A percentile compares a stretch with the other conserved stretches of the same genome.
Evolutionary conservation across 345 rosid genomes (phyloP).

Genomic region (rapeseed (Brassica napus)): Da-Ae NC_063447.1:32798501-32799000

Average conservation of each 20-base stretch:
- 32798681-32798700: slow-evolving; percentile 62
- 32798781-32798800: slow-evolving; percentile 67
- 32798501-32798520: slow-evolving; percentile 10
- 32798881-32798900: background rate
- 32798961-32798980: slow-evolving; percentile 65
- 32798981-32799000: background rate
- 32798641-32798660: slow-evolving; percentile 57
- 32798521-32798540: slow-evolving; percentile 34
- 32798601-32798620: background rate
- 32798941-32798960: slow-evolving; percentile 74
- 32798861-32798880: slow-evolving; percentile 16
- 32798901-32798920: slow-evolving; percentile 25
- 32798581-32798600: background rate
- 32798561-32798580: slow-evolving; percentile 31
- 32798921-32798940: slow-evolving; percentile 24
- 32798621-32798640: background rate
- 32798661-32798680: slow-evolving; percentile 71
- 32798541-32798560: slow-evolving; percentile 26
- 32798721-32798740: slow-evolving; percentile 60
- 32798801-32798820: slow-evolving; percentile 80
- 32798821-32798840: slow-evolving; percentile 69
- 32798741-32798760: slow-evolving; percentile 54
- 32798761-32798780: slow-evolving; percentile 48
- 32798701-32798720: slow-evolving; percentile 67
- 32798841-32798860: slow-evolving; percentile 57